A percentile compares a stretch with the other conserved stretches of the same genome.
Conservation (phyloP, 1,139 yeast species). For the Scheffersomyces illinoinensis region DNA sequence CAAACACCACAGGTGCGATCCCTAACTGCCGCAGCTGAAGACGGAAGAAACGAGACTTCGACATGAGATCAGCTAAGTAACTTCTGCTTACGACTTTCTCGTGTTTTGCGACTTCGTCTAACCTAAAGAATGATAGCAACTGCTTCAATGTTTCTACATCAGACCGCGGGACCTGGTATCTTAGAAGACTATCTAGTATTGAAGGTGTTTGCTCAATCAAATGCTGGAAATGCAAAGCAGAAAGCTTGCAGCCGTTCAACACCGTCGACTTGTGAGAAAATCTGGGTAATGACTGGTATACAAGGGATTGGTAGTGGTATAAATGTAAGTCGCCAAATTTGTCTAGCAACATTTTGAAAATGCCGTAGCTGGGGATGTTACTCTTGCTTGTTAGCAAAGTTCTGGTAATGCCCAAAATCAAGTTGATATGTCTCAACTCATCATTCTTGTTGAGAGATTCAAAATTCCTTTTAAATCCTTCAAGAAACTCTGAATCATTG, state of each 20-base stretch:
- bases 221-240: slow-evolving; percentile 21
- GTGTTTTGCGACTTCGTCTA: slow-evolving; percentile 29
- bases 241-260: slow-evolving; percentile 15
- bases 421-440: slow-evolving; percentile 20
- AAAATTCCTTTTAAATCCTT: slow-evolving; percentile 17
- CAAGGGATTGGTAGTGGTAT: slow-evolving; percentile 27
- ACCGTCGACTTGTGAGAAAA: slow-evolving; percentile 22
- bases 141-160: slow-evolving; percentile 22
- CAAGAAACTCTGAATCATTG: slow-evolving; percentile 21
- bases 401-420: slow-evolving; percentile 20
- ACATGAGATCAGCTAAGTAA: slow-evolving; percentile 20
- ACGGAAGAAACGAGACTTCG: slow-evolving; percentile 29
- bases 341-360: slow-evolving; percentile 28
- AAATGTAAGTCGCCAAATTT: slow-evolving; percentile 23
- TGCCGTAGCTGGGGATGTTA: slow-evolving; percentile 23
- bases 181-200: slow-evolving; percentile 26
- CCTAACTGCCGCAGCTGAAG: slow-evolving; percentile 11
- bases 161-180: slow-evolving; percentile 24
- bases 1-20: slow-evolving; percentile 14
- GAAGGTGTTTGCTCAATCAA: slow-evolving; percentile 28
- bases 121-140: slow-evolving; percentile 28
- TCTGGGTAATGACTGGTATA: slow-evolving; percentile 25
- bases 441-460: slow-evolving; percentile 12
- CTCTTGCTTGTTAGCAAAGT: slow-evolving; percentile 17
- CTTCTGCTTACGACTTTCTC: slow-evolving; percentile 23